A percentile compares a stretch with the other conserved stretches of the same genome.
These are phyloP conservation scores for Pterocarpus santalinus DNA, from an alignment of 306 rosid species.

Conservation along the genomic window DNA sequence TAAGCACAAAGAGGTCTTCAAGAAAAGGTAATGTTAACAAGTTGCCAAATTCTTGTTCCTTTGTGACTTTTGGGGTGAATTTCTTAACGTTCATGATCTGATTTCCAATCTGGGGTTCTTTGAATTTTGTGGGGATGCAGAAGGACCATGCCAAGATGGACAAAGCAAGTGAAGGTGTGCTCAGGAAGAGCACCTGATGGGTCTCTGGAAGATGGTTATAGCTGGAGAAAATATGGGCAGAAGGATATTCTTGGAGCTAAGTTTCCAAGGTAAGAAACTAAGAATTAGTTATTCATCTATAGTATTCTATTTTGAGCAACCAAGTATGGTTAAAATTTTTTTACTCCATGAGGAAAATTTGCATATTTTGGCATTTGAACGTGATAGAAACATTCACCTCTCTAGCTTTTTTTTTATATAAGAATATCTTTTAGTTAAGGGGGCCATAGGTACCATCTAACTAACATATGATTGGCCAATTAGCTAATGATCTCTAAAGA, in stretches of 20 bases:
- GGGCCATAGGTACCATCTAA: not conserved
- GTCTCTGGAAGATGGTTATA: slow-evolving; percentile 65
- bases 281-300: not conserved
- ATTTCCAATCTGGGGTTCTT: slow-evolving; percentile 15
- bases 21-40: slow-evolving; percentile 68
- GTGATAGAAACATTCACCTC: not conserved
- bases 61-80: not conserved
- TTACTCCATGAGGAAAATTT: not conserved
- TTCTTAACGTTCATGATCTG: slow-evolving; percentile 34
- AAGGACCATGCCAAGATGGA: slow-evolving; percentile 65
- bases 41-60: slow-evolving; percentile 14
- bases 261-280: slow-evolving; percentile 68
- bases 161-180: slow-evolving; percentile 64
- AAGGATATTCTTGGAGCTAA: slow-evolving; percentile 87
- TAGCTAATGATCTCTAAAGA: not conserved
- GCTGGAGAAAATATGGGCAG: slow-evolving; percentile 97
- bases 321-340: not conserved
- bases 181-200: slow-evolving; percentile 61
- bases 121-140: slow-evolving; percentile 54
- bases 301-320: not conserved
- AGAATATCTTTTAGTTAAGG: not conserved
- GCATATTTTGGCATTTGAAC: slow-evolving; percentile 4
- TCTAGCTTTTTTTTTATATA: not conserved
- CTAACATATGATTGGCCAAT: slow-evolving; percentile 18
- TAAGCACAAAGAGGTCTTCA: slow-evolving; percentile 58